Evolutionary conservation across 176 grass and related monocot genomes (phyloP).

Genomic region (Carex kokanica): DNA sequence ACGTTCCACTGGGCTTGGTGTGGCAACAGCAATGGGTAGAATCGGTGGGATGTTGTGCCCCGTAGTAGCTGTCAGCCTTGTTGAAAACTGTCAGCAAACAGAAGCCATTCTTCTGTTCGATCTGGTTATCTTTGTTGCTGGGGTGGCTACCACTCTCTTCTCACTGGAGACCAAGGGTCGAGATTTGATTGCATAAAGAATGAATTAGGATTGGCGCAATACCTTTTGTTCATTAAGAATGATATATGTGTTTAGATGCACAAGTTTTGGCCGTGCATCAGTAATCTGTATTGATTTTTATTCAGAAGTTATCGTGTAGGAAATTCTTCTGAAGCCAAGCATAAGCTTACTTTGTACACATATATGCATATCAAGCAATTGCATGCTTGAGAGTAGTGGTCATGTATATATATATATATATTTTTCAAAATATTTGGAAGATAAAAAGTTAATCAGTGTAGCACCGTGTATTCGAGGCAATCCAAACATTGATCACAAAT

Average conservation of each 20-base stretch:
- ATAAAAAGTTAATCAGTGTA: background rate
- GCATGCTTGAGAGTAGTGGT: background rate
- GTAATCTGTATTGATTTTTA: background rate
- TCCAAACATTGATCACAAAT: background rate
- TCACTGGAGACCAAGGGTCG: constrained; percentile 68
- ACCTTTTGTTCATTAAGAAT: background rate
- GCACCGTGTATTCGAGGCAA: background rate
- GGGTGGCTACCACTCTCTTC: constrained; percentile 48
- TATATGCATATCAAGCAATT: constrained; percentile 1
- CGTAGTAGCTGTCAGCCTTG: constrained; percentile 46
- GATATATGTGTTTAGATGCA: background rate
- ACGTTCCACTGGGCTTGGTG: constrained; percentile 60
- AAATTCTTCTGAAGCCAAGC: background rate
- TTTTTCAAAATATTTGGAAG: background rate
- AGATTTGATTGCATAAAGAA: background rate
- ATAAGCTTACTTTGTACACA: background rate
- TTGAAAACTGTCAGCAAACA: constrained; percentile 61
- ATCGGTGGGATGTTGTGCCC: constrained; percentile 69
- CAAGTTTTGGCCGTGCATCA: background rate
- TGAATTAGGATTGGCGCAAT: background rate
- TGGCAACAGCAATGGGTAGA: constrained; percentile 52
- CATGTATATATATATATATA: too few species aligned
- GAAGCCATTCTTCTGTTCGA: constrained; percentile 60
- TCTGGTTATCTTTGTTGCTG: constrained; percentile 47
- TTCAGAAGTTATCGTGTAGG: background rate